Evolutionary conservation across 371 early-diverging fungal species (phyloP).

Genomic region (Rhizopus stolonifer): DNA sequence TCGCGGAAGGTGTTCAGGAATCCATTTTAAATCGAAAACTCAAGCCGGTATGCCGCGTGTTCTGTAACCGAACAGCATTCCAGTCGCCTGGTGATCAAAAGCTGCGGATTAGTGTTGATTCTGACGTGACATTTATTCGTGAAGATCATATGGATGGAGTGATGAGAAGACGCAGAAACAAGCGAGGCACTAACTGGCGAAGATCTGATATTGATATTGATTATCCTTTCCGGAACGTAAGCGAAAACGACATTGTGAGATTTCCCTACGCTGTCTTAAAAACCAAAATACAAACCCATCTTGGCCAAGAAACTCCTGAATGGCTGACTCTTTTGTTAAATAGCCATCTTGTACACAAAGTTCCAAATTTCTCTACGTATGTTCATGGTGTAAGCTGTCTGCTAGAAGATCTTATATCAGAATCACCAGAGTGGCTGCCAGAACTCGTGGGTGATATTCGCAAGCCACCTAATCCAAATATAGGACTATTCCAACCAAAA

Average conservation of each 20-base stretch:
- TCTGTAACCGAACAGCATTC: constrained; percentile 98
- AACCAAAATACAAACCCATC: constrained; percentile 88
- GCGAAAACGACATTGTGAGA: constrained; percentile 71
- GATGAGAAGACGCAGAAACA: constrained; percentile 62
- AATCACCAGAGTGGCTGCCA: constrained; percentile 93
- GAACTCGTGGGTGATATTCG: constrained; percentile 89
- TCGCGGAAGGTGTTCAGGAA: constrained; percentile 80
- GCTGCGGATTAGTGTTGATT: constrained; percentile 95
- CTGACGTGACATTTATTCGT: constrained; percentile 94
- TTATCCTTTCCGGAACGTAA: constrained; percentile 81
- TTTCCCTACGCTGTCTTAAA: constrained; percentile 97
- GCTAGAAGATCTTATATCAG: constrained; percentile 73
- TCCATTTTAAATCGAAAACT: constrained; percentile 74
- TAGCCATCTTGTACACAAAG: constrained; percentile 89
- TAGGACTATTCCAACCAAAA: constrained; percentile 33
- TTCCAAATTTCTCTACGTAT: constrained; percentile 97
- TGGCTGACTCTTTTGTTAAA: constrained; percentile 91
- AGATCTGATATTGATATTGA: constrained; percentile 82
- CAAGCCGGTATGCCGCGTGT: constrained; percentile 85
- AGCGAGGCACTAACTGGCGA: constrained; percentile 83
- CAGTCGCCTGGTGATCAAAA: constrained; percentile 97
- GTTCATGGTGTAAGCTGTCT: constrained; percentile 93
- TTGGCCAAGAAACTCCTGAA: constrained; percentile 81
- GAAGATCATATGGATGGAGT: constrained; percentile 81
- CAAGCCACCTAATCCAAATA: constrained; percentile 45